Evolutionary conservation across 192 early-diverging fungal species (phyloP).

Genomic region (Kickxella alabastrina): DNA sequence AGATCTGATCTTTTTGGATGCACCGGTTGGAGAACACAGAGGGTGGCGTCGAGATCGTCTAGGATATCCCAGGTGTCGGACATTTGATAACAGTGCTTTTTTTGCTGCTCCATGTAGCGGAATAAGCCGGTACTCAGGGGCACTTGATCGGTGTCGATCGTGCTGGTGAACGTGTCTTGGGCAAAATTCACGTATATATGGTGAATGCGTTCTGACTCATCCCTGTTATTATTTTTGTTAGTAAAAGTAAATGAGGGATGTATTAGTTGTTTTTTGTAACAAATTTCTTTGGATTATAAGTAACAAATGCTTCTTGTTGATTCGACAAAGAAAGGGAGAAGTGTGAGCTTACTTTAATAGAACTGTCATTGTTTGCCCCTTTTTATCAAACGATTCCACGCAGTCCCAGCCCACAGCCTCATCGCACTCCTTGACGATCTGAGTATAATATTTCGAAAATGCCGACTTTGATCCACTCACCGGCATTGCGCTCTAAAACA

Average conservation of each 20-base stretch:
- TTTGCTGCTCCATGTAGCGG: constrained; percentile 17
- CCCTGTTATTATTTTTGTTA: constrained; percentile 8
- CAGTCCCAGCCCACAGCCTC: constrained; percentile 21
- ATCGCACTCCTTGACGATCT: constrained; percentile 34
- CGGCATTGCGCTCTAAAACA: constrained; percentile 4
- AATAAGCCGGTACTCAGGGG: constrained; percentile 15
- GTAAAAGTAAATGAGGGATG: not conserved
- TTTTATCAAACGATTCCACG: constrained; percentile 25
- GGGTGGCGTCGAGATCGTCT: constrained; percentile 27
- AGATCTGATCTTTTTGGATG: constrained; percentile 29
- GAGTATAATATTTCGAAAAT: constrained; percentile 22
- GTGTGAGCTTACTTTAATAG: constrained; percentile 23
- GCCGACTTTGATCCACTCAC: not conserved
- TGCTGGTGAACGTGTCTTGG: constrained; percentile 20
- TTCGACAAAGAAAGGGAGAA: too few relatives aligned
- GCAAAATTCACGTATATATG: constrained; percentile 24
- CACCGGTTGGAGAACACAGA: constrained; percentile 37
- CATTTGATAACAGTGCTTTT: constrained; percentile 5
- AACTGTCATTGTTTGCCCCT: constrained; percentile 14
- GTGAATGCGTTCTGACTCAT: constrained; percentile 17
- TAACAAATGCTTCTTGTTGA: too few relatives aligned
- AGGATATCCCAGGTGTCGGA: constrained; percentile 21
- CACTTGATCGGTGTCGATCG: constrained; percentile 14
- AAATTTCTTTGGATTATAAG: too few relatives aligned
- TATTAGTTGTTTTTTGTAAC: not conserved